phyloP scores from a whole-genome alignment of 352 stramenopile species.

The Phytophthora litchii region DNA sequence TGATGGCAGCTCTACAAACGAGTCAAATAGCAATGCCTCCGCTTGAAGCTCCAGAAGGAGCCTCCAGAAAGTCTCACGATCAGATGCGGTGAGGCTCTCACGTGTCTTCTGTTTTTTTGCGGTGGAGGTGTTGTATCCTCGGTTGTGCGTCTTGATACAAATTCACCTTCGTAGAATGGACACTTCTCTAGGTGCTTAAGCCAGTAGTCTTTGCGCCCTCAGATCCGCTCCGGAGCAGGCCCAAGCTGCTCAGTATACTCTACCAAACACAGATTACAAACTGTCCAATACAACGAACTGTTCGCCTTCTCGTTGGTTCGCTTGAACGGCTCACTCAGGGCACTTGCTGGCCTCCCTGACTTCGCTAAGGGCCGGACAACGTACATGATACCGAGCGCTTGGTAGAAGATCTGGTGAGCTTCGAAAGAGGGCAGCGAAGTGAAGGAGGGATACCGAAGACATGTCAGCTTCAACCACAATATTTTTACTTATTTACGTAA shows the following conservation, averaged over 20 bases:
- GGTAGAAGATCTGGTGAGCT: not conserved
- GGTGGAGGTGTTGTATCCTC: too few relatives aligned
- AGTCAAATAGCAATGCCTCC: too few relatives aligned
- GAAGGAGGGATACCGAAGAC: not conserved
- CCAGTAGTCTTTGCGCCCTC: slow-evolving; percentile 1
- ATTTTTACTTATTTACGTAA: not conserved
- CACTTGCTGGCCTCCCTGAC: not conserved
- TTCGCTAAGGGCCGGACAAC: not conserved
- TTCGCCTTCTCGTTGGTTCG: slow-evolving; percentile 1
- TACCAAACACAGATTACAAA: not conserved
- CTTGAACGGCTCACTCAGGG: not conserved
- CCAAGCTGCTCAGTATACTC: not conserved
- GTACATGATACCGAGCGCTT: not conserved
- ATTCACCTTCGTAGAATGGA: too few relatives aligned
- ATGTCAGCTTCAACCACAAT: not conserved
- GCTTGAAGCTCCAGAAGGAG: not conserved
- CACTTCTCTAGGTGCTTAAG: too few relatives aligned
- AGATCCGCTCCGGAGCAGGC: not conserved
- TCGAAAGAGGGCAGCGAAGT: too few relatives aligned
- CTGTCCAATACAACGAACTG: not conserved
- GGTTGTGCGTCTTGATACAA: not conserved
- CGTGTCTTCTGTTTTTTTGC: too few relatives aligned
- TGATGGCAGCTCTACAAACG: too few relatives aligned
- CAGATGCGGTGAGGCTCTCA: too few relatives aligned
- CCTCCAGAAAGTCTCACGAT: too few relatives aligned